Conservation (phyloP, 73 alveolate species). For the Effrenium voratum region DNA sequence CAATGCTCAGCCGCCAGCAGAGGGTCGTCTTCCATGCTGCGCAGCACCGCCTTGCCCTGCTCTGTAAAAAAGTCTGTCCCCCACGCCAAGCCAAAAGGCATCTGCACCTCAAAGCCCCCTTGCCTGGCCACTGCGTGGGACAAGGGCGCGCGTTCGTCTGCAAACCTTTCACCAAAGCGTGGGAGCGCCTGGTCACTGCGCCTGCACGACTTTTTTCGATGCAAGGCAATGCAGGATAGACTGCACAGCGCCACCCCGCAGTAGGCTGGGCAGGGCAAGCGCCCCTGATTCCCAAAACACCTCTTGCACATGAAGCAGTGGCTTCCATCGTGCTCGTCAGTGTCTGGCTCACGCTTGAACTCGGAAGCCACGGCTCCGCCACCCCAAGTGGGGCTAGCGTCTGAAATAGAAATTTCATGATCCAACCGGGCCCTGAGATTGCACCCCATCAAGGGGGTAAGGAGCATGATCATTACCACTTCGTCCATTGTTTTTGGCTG, state of each 20-base stretch:
- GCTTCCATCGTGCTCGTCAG: neutral
- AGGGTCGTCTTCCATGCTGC: neutral
- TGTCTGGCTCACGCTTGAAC: neutral
- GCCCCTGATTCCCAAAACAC: neutral
- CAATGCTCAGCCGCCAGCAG: neutral
- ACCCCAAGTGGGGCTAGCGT: no score
- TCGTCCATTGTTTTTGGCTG: no score
- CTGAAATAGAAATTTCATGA: no score
- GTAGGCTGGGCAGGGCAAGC: neutral
- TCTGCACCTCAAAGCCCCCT: neutral
- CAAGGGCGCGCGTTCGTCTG: neutral
- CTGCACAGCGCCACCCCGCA: neutral
- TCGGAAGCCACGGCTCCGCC: neutral
- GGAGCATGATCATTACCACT: no score
- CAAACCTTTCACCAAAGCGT: neutral
- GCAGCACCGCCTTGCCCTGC: neutral
- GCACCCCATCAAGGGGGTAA: no score
- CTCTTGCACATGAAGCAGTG: neutral
- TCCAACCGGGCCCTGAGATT: no score
- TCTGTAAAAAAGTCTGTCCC: neutral
- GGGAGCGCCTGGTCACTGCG: neutral
- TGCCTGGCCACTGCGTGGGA: neutral
- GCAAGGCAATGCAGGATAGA: neutral
- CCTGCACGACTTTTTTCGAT: neutral
- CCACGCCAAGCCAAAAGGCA: neutral